Evolutionary conservation across 2,329 filamentous ascomycete species (phyloP).

Genomic region (Botrytis aclada): DNA sequence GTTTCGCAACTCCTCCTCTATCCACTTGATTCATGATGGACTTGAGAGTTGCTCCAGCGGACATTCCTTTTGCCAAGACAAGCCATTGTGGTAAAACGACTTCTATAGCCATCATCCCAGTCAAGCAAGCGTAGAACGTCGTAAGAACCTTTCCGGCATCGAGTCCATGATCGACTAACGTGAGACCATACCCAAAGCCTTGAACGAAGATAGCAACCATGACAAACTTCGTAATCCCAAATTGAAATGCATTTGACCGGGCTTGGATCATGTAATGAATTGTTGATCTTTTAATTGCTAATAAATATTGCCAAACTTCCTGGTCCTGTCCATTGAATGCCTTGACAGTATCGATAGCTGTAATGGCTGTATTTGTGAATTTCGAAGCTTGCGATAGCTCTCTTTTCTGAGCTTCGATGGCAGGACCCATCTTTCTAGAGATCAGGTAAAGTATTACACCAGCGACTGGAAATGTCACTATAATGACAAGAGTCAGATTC

Average conservation of each 20-base stretch:
- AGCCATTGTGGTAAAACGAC: conserved; percentile 73
- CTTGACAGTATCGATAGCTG: conserved; percentile 81
- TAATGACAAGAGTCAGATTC: conserved; percentile 76
- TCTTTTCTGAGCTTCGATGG: conserved; percentile 65
- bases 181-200: conserved; percentile 84
- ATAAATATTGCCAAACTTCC: conserved; percentile 65
- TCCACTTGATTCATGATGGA: conserved; percentile 42
- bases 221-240: conserved; percentile 70
- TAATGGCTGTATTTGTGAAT: conserved; percentile 64
- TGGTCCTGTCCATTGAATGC: conserved; percentile 72
- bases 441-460: conserved; percentile 57
- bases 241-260: conserved; percentile 65
- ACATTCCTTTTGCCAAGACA: conserved; percentile 73
- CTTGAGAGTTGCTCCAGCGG: conserved; percentile 64
- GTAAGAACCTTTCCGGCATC: conserved; percentile 69
- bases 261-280: conserved; percentile 66
- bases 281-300: conserved; percentile 56
- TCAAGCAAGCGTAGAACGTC: conserved; percentile 79
- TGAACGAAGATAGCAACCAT: conserved; percentile 77
- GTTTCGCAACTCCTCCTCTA: conserved; percentile 30
- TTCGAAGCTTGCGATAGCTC: conserved; percentile 70
- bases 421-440: conserved; percentile 58
- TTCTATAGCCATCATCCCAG: conserved; percentile 72
- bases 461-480: conserved; percentile 70
- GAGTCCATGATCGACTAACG: conserved; percentile 58